Percentiles rank a stretch among this genome's conserved stretches.
These are phyloP conservation scores for Rhizomucor pusillus DNA, from an alignment of 371 early-diverging fungal species.

Conservation along the genomic window DNA sequence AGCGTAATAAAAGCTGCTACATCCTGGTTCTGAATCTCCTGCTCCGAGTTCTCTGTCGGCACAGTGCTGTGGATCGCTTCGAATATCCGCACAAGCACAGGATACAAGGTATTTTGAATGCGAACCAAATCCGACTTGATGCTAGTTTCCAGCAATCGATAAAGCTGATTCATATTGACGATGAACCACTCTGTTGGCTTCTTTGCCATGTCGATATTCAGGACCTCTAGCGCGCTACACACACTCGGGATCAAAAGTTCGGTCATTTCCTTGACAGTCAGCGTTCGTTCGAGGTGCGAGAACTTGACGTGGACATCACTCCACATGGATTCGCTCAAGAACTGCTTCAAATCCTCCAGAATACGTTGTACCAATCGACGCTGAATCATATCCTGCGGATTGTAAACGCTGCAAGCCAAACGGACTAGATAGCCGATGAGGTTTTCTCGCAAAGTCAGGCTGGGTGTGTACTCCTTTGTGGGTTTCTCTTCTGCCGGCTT, in stretches of 20 bases:
- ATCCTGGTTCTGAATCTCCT: slow-evolving; percentile 46
- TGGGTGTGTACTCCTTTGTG: slow-evolving; percentile 48
- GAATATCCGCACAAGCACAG: slow-evolving; percentile 65
- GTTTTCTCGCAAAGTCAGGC: slow-evolving; percentile 61
- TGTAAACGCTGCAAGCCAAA: slow-evolving; percentile 65
- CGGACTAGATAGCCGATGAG: slow-evolving; percentile 70
- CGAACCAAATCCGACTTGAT: slow-evolving; percentile 63
- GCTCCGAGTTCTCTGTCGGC: slow-evolving; percentile 23
- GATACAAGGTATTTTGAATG: slow-evolving; percentile 62
- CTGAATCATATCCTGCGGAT: slow-evolving; percentile 46
- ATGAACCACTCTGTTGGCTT: slow-evolving; percentile 67
- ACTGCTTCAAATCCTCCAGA: slow-evolving; percentile 60
- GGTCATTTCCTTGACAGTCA: slow-evolving; percentile 38
- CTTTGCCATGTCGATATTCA: slow-evolving; percentile 59
- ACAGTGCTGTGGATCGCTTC: slow-evolving; percentile 47
- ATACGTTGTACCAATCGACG: slow-evolving; percentile 60
- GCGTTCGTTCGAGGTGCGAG: slow-evolving; percentile 45
- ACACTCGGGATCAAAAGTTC: slow-evolving; percentile 44
- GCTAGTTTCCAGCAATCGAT: slow-evolving; percentile 68
- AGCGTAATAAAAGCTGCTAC: slow-evolving; percentile 54
- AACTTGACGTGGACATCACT: slow-evolving; percentile 59
- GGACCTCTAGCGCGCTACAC: slow-evolving; percentile 71
- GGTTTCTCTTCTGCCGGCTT: not conserved
- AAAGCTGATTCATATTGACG: slow-evolving; percentile 61
- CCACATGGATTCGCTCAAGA: slow-evolving; percentile 60